These are phyloP conservation scores for Dioscorea alata DNA, from an alignment of 106 monocot species.

Conservation along the genomic window DNA sequence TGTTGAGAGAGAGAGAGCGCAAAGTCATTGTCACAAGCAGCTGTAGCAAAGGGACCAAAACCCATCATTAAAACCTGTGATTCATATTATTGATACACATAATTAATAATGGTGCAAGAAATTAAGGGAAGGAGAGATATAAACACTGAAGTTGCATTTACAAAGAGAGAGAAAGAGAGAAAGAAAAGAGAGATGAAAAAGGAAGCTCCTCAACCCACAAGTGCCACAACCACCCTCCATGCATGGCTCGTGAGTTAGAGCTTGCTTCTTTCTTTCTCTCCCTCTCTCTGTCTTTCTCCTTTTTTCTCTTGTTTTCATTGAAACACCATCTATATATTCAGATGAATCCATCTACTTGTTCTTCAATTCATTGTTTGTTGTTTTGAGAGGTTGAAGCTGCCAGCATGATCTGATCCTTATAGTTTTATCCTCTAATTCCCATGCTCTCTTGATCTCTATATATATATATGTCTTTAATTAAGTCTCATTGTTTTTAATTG, in stretches of 20 bases:
- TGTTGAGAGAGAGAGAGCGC: background rate
- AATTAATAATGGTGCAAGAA: background rate
- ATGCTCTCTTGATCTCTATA: background rate
- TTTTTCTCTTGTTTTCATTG: background rate
- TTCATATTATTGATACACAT: background rate
- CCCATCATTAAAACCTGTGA: background rate
- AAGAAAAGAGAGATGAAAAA: background rate
- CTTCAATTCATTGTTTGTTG: conserved; percentile 11
- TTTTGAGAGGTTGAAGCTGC: conserved; percentile 36
- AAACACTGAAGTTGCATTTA: background rate
- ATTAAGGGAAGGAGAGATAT: background rate
- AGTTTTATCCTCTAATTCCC: background rate
- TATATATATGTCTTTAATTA: background rate
- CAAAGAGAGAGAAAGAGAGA: background rate
- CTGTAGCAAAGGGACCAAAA: conserved; percentile 10
- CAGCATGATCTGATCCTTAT: conserved; percentile 24
- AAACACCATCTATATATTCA: background rate
- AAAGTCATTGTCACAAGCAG: background rate
- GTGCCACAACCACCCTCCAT: background rate
- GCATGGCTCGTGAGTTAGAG: background rate
- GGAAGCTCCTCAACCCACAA: background rate
- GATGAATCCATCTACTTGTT: background rate
- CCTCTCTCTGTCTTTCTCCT: background rate
- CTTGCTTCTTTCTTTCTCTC: background rate
- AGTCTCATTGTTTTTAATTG: background rate